Conservation (phyloP, 2,329 filamentous ascomycete species). For the Aureobasidium lini region DNA sequence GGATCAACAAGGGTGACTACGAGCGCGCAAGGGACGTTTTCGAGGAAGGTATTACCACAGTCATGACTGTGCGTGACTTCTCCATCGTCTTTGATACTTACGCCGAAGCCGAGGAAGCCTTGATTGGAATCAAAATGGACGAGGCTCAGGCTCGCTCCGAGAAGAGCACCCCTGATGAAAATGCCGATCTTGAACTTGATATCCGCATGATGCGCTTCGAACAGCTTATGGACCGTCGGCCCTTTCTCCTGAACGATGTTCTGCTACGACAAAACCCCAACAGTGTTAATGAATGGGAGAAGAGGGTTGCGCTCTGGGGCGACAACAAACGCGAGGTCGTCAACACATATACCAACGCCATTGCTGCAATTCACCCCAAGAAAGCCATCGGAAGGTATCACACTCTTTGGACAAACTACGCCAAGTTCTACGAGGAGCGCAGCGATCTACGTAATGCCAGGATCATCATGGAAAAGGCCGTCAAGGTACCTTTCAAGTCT, state of each 20-base stretch:
- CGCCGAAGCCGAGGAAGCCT: slow-evolving; percentile 91
- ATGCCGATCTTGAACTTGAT: slow-evolving; percentile 88
- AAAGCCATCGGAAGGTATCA: slow-evolving; percentile 91
- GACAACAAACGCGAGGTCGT: slow-evolving; percentile 87
- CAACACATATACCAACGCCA: slow-evolving; percentile 89
- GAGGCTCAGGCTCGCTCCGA: slow-evolving; percentile 72
- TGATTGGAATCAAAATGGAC: slow-evolving; percentile 88
- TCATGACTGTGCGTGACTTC: slow-evolving; percentile 98
- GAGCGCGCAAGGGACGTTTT: slow-evolving; percentile 89
- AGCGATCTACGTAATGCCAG: slow-evolving; percentile 78
- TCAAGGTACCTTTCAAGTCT: slow-evolving; percentile 96
- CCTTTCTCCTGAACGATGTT: slow-evolving; percentile 94
- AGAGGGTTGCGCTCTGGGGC: slow-evolving; percentile 90
- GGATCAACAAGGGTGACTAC: slow-evolving; percentile 87
- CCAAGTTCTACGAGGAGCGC: slow-evolving; percentile 89
- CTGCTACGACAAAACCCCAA: slow-evolving; percentile 91
- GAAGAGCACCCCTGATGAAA: slow-evolving; percentile 67
- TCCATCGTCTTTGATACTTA: slow-evolving; percentile 95
- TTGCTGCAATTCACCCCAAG: slow-evolving; percentile 86
- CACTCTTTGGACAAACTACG: slow-evolving; percentile 92
- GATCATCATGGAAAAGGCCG: slow-evolving; percentile 93
- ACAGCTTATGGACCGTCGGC: slow-evolving; percentile 91
- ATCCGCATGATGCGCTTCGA: slow-evolving; percentile 97
- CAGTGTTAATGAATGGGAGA: slow-evolving; percentile 95
- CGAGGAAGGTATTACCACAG: slow-evolving; percentile 92